Conservation (phyloP, 106 monocot genomes). For the Cymbidium sinense region DNA sequence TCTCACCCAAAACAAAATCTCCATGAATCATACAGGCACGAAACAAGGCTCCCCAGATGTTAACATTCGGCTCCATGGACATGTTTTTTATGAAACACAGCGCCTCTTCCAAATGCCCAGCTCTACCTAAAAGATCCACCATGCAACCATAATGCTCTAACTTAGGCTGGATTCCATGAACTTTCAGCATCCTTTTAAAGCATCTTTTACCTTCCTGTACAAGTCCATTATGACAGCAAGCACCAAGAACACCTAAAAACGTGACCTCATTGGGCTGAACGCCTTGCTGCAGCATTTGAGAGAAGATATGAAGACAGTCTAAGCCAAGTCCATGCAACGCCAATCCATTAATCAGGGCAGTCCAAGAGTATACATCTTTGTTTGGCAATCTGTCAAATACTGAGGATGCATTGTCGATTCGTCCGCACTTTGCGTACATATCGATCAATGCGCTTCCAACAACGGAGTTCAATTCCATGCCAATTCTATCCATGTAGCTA, state of each 20-base stretch:
- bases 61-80: slow-evolving; percentile 31
- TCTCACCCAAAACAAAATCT: slow-evolving; percentile 15
- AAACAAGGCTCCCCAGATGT: slow-evolving; percentile 36
- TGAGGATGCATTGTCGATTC: slow-evolving; percentile 14
- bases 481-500: slow-evolving; percentile 1
- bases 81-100: slow-evolving; percentile 23
- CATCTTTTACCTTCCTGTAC: slow-evolving; percentile 30
- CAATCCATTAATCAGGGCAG: slow-evolving; percentile 42
- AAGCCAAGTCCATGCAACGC: slow-evolving; percentile 33
- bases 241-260: slow-evolving; percentile 44
- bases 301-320: slow-evolving; percentile 31
- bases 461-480: not conserved
- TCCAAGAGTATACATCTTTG: slow-evolving; percentile 33
- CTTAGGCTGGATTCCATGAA: slow-evolving; percentile 30
- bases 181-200: slow-evolving; percentile 34
- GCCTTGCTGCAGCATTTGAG: slow-evolving; percentile 21
- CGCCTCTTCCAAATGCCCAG: slow-evolving; percentile 40
- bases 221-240: slow-evolving; percentile 41
- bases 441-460: slow-evolving; percentile 22
- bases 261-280: slow-evolving; percentile 34
- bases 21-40: slow-evolving; percentile 30
- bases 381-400: slow-evolving; percentile 13
- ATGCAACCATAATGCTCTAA: slow-evolving; percentile 63
- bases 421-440: slow-evolving; percentile 60
- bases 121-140: slow-evolving; percentile 49